phyloP scores from a whole-genome alignment of 495 filamentous ascomycete species.

The Hypoxylon trugodes region DNA sequence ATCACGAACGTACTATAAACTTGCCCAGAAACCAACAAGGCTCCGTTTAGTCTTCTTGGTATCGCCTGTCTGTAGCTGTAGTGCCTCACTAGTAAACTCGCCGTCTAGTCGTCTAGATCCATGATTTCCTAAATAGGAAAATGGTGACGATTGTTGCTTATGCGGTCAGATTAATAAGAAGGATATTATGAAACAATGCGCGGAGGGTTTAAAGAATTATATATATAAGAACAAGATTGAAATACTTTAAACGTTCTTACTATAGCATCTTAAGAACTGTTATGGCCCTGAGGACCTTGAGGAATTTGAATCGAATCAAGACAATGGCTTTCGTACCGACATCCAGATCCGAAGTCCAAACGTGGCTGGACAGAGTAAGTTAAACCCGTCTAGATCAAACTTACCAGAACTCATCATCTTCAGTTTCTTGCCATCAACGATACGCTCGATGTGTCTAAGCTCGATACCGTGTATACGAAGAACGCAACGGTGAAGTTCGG shows the following conservation, averaged over 20 bases:
- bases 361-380: constrained; percentile 31
- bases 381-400: not conserved
- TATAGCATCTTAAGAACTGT: not conserved
- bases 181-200: no score
- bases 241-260: not conserved
- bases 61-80: no score
- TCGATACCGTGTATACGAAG: constrained; percentile 21
- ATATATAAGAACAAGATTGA: constrained; percentile 18
- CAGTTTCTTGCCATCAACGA: constrained; percentile 28
- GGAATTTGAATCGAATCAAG: not conserved
- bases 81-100: no score
- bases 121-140: constrained; percentile 35
- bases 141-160: constrained; percentile 22
- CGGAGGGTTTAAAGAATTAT: constrained; percentile 3
- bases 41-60: no score
- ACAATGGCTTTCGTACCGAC: constrained; percentile 37
- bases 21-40: no score
- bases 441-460: constrained; percentile 23
- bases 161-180: constrained; percentile 21
- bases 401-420: not conserved
- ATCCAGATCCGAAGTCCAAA: constrained; percentile 20
- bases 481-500: constrained; percentile 31
- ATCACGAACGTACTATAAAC: no score
- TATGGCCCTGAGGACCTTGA: no score
- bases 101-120: not conserved